phyloP scores from a whole-genome alignment of 2,329 filamentous ascomycete species.

The Talaromyces sp. region DNA sequence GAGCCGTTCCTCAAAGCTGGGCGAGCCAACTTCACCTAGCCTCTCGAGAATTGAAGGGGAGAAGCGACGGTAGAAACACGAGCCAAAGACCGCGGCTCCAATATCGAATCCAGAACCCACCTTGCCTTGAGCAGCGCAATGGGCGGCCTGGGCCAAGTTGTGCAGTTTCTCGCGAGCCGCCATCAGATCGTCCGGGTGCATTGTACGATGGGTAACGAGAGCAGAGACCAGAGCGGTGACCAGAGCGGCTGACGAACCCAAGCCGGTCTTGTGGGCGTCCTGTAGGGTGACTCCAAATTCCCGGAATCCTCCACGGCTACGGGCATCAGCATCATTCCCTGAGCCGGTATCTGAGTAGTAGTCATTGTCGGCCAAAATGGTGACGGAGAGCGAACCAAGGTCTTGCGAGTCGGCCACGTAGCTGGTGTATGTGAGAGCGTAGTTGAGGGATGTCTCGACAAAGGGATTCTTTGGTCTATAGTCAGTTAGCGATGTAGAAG shows the following conservation, averaged over 20 bases:
- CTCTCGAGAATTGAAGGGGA: slow-evolving; percentile 66
- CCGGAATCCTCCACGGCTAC: slow-evolving; percentile 55
- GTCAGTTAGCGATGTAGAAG: neutral
- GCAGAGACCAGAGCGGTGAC: slow-evolving; percentile 71
- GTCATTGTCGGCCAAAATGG: slow-evolving; percentile 88
- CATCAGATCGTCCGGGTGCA: slow-evolving; percentile 38
- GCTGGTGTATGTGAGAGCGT: slow-evolving; percentile 74
- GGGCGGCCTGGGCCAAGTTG: slow-evolving; percentile 87
- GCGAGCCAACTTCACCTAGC: slow-evolving; percentile 60
- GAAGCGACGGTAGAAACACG: slow-evolving; percentile 88
- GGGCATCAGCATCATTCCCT: slow-evolving; percentile 26
- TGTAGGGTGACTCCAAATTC: slow-evolving; percentile 70
- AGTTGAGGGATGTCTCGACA: slow-evolving; percentile 84
- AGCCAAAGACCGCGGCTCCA: slow-evolving; percentile 85
- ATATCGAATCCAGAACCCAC: slow-evolving; percentile 95
- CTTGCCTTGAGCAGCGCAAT: slow-evolving; percentile 95
- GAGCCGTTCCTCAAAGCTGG: slow-evolving; percentile 62
- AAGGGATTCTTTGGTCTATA: slow-evolving; percentile 66
- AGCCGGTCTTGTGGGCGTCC: slow-evolving; percentile 86
- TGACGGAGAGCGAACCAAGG: slow-evolving; percentile 65
- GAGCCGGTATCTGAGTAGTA: slow-evolving; percentile 76
- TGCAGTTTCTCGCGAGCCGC: slow-evolving; percentile 62
- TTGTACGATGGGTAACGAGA: slow-evolving; percentile 40
- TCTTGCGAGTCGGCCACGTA: slow-evolving; percentile 45
- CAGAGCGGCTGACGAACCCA: slow-evolving; percentile 89